phyloP scores from a whole-genome alignment of 2,329 filamentous ascomycete genomes.

The Coniochaeta sp. region DNA sequence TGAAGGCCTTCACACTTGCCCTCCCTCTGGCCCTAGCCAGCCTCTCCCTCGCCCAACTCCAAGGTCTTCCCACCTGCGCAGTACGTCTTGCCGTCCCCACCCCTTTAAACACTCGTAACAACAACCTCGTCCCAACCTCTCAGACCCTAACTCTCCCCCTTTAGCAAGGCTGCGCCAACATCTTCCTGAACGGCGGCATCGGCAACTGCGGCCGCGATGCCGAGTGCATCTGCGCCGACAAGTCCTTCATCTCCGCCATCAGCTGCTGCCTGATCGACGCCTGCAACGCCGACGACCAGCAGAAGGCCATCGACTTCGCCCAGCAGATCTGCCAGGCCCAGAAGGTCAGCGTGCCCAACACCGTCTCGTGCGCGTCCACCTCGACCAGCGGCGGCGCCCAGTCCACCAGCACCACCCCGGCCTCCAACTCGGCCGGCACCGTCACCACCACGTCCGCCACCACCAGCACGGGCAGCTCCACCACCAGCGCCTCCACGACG shows the following conservation, averaged over 20 bases:
- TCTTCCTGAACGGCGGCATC: slow-evolving; percentile 21
- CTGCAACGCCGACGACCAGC: slow-evolving; percentile 21
- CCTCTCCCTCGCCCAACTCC: slow-evolving; percentile 42
- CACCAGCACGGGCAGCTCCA: background rate
- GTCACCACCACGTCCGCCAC: background rate
- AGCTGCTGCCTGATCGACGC: slow-evolving; percentile 24
- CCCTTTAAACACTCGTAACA: too few species aligned
- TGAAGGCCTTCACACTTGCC: slow-evolving; percentile 36
- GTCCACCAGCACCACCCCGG: slow-evolving; percentile 6
- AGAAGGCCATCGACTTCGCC: slow-evolving; percentile 21
- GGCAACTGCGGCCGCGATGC: slow-evolving; percentile 25
- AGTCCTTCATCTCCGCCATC: slow-evolving; percentile 30
- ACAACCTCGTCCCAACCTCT: too few species aligned
- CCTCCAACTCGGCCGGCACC: slow-evolving; percentile 3
- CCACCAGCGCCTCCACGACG: background rate
- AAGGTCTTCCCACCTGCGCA: slow-evolving; percentile 42
- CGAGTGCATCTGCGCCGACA: slow-evolving; percentile 33
- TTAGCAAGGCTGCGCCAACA: slow-evolving; percentile 21
- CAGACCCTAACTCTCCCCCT: background rate
- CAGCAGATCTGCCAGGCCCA: slow-evolving; percentile 21
- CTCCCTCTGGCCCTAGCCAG: slow-evolving; percentile 44
- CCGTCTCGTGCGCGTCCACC: slow-evolving; percentile 18
- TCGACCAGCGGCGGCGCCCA: slow-evolving; percentile 2
- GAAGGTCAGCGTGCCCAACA: slow-evolving; percentile 24
- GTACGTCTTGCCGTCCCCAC: slow-evolving; percentile 31